Base-by-base conservation (phyloP, 2,329 filamentous ascomycete genomes). In the Colletotrichum abscissum region DNA sequence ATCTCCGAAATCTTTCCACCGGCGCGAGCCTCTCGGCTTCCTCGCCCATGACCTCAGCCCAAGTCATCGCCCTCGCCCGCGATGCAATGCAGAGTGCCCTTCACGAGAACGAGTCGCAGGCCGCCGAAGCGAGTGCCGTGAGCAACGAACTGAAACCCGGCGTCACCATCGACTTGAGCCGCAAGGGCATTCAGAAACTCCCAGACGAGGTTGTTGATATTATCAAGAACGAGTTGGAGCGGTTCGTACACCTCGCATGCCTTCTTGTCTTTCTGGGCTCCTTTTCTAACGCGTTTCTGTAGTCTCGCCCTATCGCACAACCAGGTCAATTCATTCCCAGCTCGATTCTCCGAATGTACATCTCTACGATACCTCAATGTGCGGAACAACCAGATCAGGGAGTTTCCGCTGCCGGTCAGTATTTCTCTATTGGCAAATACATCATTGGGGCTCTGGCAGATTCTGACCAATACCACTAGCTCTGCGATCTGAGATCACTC, bases 221-320 rank as follows among this genome's bases (percentile, higher is more conserved):
- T 74, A 93, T 95, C 78, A 93, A 93, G 81, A 87, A 92, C 77
- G 91, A 93, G 80, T 86, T 94, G 75, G 92, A 94, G 84, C 88
- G 93, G 92, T 94, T 80, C 65, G 86, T 83, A 57, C 59, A 68
- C 35, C 56, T 58, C 63, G 49, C 57, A 59, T 11, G 38, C 38
- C 30, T 60, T 71, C 14, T 57, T 62, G 63, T n/a, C 55, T 35
- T 62, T 55, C 57, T 65, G 63, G 54, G n/a, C 22, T 54, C 28
- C 19, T n/a, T 12, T 58, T 28, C 59, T 71, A 58, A 70, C 62
- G 46, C 60, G 74, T 58, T 69, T 52, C 19, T 60, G 65, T 79
- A 95, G 93, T 77, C 89, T 96, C 66, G 94, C 94, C 63, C 86
- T 96, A 76, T 95, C 93, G n/a, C 93, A 95, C 83, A 95, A 95